Evolutionary conservation across 208 protist species (phyloP), one percentile per base, ranked within the genome.

Genomic region (Naegleria lovaniensis): DNA sequence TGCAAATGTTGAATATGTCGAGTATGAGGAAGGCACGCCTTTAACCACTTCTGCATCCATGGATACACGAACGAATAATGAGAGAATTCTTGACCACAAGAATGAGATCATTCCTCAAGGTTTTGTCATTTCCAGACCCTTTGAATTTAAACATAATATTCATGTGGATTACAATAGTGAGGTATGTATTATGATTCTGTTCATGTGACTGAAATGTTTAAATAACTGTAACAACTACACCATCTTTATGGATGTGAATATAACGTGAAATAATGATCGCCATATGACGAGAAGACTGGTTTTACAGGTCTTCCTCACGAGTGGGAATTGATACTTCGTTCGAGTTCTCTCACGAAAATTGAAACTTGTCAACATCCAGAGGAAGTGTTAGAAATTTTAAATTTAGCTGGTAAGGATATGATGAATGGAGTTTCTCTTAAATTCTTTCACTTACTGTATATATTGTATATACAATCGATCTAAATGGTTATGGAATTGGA

Each of bases 81-180:
- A 86, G 1, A 41, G 25, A 33, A 16, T 41, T 33, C 22, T n/a
- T n/a, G n/a, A n/a, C n/a, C n/a, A n/a, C n/a, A n/a, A n/a, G n/a
- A n/a, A n/a, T n/a, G n/a, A n/a, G n/a, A n/a, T n/a, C n/a, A n/a
- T n/a, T n/a, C n/a, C n/a, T n/a, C n/a, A 86, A 51, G 83, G 39
- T 25, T 39, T 86, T 5, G n/a, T 86, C 9, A 88, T 88, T 88
- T 79, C 52, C 29, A 89, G 2, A 67, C 86, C 86, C 16, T 40
- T 79, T 3, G 52, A 39, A 36, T 79, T 89, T 13, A 67, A 89
- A 76, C 86, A 89, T 19, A 43, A 79, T n/a, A 39, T 89, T 15
- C 51, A 79, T 15, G 86, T 89, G 7, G 52, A 76, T 33, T 76
- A 38, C 25, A 33, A 67, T 33, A 48, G 39, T 89, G 86, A 89